Conservation (phyloP, 2,329 filamentous ascomycete genomes). For the Sporothrix pseudoabietina region DNA sequence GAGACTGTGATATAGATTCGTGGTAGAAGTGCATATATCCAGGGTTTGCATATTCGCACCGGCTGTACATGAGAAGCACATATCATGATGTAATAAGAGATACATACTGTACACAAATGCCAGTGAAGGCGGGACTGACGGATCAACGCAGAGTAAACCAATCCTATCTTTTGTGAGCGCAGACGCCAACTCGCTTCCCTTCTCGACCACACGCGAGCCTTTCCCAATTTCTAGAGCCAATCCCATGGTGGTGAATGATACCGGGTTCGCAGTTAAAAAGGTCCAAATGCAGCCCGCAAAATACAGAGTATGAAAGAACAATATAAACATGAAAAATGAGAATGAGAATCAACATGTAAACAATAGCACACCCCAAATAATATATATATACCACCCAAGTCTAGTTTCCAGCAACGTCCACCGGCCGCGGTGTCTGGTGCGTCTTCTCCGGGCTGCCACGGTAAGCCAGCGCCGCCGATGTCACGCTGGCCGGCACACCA, state of each 20-base stretch:
- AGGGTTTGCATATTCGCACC: too few species aligned
- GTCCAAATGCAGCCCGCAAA: not conserved
- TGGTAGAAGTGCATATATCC: not conserved
- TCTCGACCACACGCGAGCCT: not conserved
- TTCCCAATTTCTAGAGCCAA: not conserved
- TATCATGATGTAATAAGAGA: not conserved
- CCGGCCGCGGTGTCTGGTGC: constrained; percentile 41
- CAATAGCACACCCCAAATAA: not conserved
- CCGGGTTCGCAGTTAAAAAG: not conserved
- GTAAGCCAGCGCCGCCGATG: constrained; percentile 54
- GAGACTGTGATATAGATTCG: not conserved
- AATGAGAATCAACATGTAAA: not conserved
- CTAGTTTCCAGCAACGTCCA: constrained; percentile 38
- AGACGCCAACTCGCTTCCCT: constrained; percentile 3
- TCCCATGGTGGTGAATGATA: not conserved
- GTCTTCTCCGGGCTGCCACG: constrained; percentile 64
- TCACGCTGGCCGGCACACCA: constrained; percentile 38
- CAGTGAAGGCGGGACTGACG: not conserved
- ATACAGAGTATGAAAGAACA: not conserved
- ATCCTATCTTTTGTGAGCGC: constrained; percentile 5
- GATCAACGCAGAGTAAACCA: not conserved
- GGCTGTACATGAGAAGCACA: not conserved
- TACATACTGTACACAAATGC: not conserved
- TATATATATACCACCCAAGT: not conserved
- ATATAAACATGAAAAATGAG: not conserved